Evolutionary conservation across 2,329 filamentous ascomycete species (phyloP).

Genomic region (Aureobasidium pullulans): DNA sequence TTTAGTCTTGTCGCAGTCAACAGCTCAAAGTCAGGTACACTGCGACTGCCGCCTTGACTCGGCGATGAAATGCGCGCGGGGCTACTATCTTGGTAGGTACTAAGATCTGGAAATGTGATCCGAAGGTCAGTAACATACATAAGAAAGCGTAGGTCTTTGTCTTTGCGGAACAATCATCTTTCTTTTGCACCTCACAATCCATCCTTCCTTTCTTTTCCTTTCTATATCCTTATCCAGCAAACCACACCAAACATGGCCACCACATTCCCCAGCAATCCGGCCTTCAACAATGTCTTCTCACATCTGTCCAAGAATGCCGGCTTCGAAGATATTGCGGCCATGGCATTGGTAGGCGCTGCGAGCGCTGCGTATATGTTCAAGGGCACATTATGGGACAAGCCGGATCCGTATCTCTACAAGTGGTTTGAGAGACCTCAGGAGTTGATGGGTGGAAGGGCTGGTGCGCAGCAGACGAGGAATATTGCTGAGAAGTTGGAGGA

Average conservation of each 20-base stretch:
- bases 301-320: not conserved
- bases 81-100: not conserved
- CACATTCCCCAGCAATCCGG: not conserved
- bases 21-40: not conserved
- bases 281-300: not conserved
- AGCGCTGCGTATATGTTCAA: constrained; percentile 9
- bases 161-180: not conserved
- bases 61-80: not conserved
- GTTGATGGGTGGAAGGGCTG: not conserved
- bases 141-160: not conserved
- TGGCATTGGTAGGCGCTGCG: constrained; percentile 16
- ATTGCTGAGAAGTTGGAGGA: not conserved
- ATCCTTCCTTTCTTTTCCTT: not conserved
- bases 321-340: constrained; percentile 16
- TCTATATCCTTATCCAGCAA: not conserved
- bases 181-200: not conserved
- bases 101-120: not conserved
- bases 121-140: not conserved
- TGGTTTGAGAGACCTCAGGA: constrained; percentile 5
- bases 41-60: not conserved
- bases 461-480: not conserved
- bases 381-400: not conserved
- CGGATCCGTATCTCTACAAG: constrained; percentile 1
- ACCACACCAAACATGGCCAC: not conserved
- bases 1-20: not conserved